Base-by-base conservation (phyloP, 441 rosid species). In the Croton setiger region DNA sequence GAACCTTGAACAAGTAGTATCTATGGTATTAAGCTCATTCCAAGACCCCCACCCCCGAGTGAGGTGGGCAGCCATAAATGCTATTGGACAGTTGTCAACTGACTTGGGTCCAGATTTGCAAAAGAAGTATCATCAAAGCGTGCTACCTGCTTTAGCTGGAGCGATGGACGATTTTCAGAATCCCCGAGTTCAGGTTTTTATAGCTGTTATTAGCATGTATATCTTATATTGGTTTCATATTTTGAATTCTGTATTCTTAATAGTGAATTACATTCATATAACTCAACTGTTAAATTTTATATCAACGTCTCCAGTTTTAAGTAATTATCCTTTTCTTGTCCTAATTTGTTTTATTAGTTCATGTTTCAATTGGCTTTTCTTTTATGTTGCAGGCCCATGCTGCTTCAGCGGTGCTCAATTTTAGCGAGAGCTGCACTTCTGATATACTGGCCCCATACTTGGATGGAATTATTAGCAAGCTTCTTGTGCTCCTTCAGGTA, bases 91-190 rank as follows among this genome's bases (percentile, higher is more conserved):
- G 73, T 75, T 87, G 84, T 95, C 96, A 53, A 86, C 97, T 3
- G 99, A 95, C 80, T 76, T 95, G 80, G 98, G 95, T 69, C 98
- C 96, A 21, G 98, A 91, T 81, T 82, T 90, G 92, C 98, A 88
- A 82, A 89, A 85, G 52, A 96, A 86, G 58, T 87, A 88, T 75
- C 95, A 95, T 71, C 86, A 76, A 39, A 76, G 79, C 39, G 96
- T 92, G 55, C 82, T 92, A 65, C 98, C 96, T 0, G 92, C 97
- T 3, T 76, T 92, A 33, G 95, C 91, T 74, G 79, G 81, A 57
- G 86, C 97, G 63, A 92, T 90, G 96, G 99, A 90, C 76, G 93
- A 92, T 74, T 86, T 92, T 69, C 92, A 86, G 76, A 89, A 92
- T 82, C 99, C 98, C 63, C 79, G 96, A 67, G 97, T 89, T 45